phyloP scores from a whole-genome alignment of 2,329 filamentous ascomycete species.

The Pestalotiopsis sp. region DNA sequence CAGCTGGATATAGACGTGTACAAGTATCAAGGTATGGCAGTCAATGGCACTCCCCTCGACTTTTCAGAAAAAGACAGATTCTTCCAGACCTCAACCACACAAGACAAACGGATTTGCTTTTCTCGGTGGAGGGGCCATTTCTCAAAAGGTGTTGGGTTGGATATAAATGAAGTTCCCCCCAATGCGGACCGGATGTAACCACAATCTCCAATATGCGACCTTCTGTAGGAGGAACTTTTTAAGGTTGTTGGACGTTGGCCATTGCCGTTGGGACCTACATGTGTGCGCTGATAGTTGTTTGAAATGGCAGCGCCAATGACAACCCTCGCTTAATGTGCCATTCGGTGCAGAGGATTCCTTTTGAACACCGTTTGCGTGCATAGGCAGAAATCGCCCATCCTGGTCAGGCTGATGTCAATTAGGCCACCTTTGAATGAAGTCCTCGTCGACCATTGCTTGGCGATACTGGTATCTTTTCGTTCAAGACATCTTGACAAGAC shows the following conservation, averaged over 20 bases:
- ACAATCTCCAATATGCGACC: background rate
- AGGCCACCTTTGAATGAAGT: background rate
- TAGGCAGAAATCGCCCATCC: background rate
- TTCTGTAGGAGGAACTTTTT: background rate
- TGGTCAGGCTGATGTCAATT: background rate
- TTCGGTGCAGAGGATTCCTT: background rate
- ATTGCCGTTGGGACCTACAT: background rate
- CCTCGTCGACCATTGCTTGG: background rate
- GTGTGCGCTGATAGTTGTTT: background rate
- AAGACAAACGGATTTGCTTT: background rate
- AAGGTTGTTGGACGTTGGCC: background rate
- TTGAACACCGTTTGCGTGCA: background rate
- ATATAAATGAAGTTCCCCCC: background rate
- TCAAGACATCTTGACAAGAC: background rate
- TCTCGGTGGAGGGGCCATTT: background rate
- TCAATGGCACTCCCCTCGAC: too few species aligned
- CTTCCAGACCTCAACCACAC: background rate
- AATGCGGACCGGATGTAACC: background rate
- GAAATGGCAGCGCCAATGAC: background rate
- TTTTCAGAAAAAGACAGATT: too few species aligned
- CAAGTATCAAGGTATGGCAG: too few species aligned
- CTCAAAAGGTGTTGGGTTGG: background rate
- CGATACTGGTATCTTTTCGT: too few species aligned
- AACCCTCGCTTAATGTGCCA: background rate
- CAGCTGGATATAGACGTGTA: background rate